Percentiles rank a stretch among this genome's conserved stretches.
Conservation (phyloP, 2,329 filamentous ascomycete species). For the Sclerotinia minor region DNA sequence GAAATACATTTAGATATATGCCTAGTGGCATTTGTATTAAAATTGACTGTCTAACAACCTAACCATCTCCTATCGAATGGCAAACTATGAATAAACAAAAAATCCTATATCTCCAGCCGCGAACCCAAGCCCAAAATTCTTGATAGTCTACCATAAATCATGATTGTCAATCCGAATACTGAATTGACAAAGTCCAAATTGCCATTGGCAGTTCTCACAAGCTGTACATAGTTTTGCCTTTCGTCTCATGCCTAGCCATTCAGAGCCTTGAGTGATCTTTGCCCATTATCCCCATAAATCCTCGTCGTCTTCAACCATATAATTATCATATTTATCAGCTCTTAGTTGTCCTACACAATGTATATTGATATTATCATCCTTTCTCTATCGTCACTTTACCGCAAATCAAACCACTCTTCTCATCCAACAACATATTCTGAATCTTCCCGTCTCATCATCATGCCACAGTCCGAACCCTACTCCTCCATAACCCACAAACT, state of each 20-base stretch:
- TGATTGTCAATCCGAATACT: neutral
- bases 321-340: constrained; percentile 17
- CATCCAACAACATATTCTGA: no score
- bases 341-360: neutral
- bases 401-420: accelerated
- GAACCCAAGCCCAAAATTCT: accelerated
- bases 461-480: no score
- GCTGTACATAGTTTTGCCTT: neutral
- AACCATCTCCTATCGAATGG: neutral
- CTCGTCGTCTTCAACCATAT: constrained; percentile 16
- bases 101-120: neutral
- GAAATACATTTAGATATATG: no score
- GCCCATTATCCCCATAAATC: constrained; percentile 3
- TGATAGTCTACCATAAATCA: neutral
- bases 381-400: neutral
- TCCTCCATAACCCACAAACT: neutral
- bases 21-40: neutral
- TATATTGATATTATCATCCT: neutral
- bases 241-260: neutral
- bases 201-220: neutral
- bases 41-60: accelerated
- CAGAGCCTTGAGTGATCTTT: no score
- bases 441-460: no score
- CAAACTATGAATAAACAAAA: neutral
- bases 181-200: accelerated